Evolutionary conservation across 139 green algal genomes (phyloP), one percentile per base, ranked within the genome.

Genomic region (Tetradesmus lagerheimii): DNA sequence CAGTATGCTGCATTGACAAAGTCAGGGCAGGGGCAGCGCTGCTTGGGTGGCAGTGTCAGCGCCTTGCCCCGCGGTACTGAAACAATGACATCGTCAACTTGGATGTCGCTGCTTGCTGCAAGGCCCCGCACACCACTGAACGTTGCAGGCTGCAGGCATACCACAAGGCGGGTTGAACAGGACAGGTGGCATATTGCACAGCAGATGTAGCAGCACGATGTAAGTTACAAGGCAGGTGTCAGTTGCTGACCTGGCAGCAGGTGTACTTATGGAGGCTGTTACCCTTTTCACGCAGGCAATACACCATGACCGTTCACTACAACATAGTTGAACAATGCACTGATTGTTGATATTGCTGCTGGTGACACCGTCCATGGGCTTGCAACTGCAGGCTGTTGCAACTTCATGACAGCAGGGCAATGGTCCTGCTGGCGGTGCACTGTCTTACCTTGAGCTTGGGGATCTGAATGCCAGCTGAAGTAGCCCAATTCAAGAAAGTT

Each of bases 21-120:
- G 35, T 71, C n/a, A 0, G 92, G 92, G 83, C 90, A 95, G 29
- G 92, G 90, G 89, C 92, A 95, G 35, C 89, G 90, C 93, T 95
- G 91, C 57, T 93, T 93, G 31, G 96, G 96, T 0, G 94, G 91
- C 0, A 98, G 90, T 8, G 93, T 90, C 20, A 98, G 77, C 0
- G 94, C 94, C 0, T 90, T 89, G 2, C 31, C 84, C 1, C 94
- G 87, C 0, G 96, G 96, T 0, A 98, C 85, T 34, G 93, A 93
- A 2, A 98, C 89, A n/a, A 97, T 82, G n/a, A 92, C 80, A 41
- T 96, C 92, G 14, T 94, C 95, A 29, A 85, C 31, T 4, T 80
- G 67, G 8, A 97, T 93, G 80, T 80, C 86, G 3, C 83, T 76
- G n/a, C 88, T 66, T 1, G 95, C 95, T 34, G 77, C 77, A 80